These are phyloP conservation scores for Microsporum audouinii DNA, from an alignment of 2,329 filamentous ascomycete genomes.

Conservation along the genomic window DNA sequence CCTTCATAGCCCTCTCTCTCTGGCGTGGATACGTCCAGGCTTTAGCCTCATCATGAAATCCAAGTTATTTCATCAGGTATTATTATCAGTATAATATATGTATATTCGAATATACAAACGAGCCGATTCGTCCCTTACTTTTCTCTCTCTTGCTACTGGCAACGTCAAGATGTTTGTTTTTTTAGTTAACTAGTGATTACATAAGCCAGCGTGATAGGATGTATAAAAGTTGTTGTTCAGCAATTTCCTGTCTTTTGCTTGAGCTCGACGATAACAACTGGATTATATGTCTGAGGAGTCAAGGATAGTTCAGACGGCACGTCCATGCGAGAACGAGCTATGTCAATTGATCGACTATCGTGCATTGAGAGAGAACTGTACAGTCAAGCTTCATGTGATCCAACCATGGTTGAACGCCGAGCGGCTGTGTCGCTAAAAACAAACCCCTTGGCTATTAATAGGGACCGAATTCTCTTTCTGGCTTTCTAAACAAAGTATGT, in stretches of 20 bases:
- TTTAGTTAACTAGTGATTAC: not conserved
- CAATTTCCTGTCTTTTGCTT: not conserved
- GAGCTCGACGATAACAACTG: not conserved
- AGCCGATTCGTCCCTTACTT: not conserved
- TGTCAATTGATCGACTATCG: not conserved
- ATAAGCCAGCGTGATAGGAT: not conserved
- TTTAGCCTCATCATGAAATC: not conserved
- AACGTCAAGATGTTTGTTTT: not conserved
- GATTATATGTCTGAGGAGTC: not conserved
- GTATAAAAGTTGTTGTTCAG: not conserved
- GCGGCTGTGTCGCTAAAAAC: conserved; percentile 2
- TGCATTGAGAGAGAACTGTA: not conserved
- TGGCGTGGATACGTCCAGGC: not conserved
- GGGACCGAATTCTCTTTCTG: not conserved
- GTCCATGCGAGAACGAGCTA: not conserved
- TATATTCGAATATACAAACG: not conserved
- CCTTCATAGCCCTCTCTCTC: not conserved
- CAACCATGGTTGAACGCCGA: not conserved
- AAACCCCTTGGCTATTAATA: not conserved
- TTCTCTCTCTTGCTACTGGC: not conserved
- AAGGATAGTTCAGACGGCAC: not conserved
- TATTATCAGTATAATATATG: not conserved
- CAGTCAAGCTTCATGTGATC: not conserved
- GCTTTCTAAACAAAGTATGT: not conserved
- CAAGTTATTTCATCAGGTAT: not conserved